A percentile compares a stretch with the other conserved stretches of the same genome.
phyloP scores from a whole-genome alignment of 1,139 yeast species.

The Zygosaccharomyces pseudobailii region DNA sequence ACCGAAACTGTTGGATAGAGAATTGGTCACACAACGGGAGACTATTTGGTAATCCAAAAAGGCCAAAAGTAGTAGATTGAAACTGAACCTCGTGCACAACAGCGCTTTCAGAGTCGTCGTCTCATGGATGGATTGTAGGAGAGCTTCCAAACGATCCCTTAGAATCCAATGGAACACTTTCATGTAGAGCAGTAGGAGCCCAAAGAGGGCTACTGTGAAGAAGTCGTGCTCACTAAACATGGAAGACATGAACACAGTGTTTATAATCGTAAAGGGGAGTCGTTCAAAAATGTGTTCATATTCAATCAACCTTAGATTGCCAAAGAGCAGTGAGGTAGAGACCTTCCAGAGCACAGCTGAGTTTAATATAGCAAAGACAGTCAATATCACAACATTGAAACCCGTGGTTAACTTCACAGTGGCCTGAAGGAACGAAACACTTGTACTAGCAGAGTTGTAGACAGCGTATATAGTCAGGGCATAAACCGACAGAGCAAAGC shows the following conservation, averaged over 20 bases:
- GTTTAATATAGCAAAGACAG: constrained; percentile 30
- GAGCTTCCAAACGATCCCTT: constrained; percentile 55
- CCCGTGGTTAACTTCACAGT: constrained; percentile 42
- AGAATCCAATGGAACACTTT: constrained; percentile 75
- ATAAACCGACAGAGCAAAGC: constrained; percentile 13
- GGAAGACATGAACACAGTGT: constrained; percentile 60
- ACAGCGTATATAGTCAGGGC: constrained; percentile 14
- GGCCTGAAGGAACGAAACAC: constrained; percentile 23
- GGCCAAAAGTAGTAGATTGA: constrained; percentile 42
- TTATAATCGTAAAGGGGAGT: constrained; percentile 61
- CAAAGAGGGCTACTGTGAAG: constrained; percentile 39
- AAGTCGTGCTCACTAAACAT: constrained; percentile 55
- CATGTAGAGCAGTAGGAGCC: constrained; percentile 46
- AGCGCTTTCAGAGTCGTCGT: constrained; percentile 34
- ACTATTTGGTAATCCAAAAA: constrained; percentile 51
- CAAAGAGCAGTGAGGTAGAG: constrained; percentile 51
- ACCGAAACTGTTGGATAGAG: constrained; percentile 19
- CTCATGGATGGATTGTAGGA: constrained; percentile 39
- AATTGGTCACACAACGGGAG: constrained; percentile 42
- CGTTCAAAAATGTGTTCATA: constrained; percentile 70
- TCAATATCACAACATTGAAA: constrained; percentile 37
- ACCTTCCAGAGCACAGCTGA: constrained; percentile 31
- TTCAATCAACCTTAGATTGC: constrained; percentile 70
- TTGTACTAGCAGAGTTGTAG: constrained; percentile 16
- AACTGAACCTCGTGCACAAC: constrained; percentile 36